Base-by-base conservation (phyloP, 2,329 filamentous ascomycete genomes). In the Thermoascus crustaceus region DNA sequence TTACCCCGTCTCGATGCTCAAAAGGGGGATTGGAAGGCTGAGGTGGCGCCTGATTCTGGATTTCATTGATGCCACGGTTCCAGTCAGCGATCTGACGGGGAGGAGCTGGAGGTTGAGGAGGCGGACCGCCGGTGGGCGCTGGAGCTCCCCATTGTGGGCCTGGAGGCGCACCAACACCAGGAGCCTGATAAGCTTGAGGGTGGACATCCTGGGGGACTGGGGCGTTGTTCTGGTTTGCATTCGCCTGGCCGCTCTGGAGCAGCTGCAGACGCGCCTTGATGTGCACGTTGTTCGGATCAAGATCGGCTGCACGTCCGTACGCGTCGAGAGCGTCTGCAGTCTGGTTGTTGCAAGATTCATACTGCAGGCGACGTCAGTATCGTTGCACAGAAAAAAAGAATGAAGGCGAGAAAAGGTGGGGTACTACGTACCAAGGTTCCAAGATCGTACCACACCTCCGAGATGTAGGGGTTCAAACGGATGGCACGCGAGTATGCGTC, bases 281-380 rank as follows among this genome's bases (percentile, higher is more conserved):
- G 60, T 96, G 89, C 24, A 85, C 84, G 56, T 98, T 96, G 42
- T 71, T 72, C 0, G 91, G 89, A 56, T 98, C 91, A 45, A 98
- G 76, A 59, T 98, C 91, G 22, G 88, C 88, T 25, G 91, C 91
- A 48, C 91, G 78, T 54, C 89, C 84, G 59, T 96, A 98, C 4
- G 91, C 91, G 61, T 98, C 91, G 29, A 96, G 73, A 1, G 91
- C 91, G 68, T 98, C 91, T 34, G 80, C 85, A 39, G 94, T 94
- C 64, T 98, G 91, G 66, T 96, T 96, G 72, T 98, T 96, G 64
- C 91, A 98, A 17, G 87, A 94, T 61, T 98, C 91, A 55, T 98
- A 98, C 82, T 93, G 48, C 11, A 18, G 34, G 32, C 8, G 21
- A 13, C 3, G 34, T 46, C 35, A 42, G 37, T 13, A 23, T 14